Base-by-base conservation (phyloP, 2,329 filamentous ascomycete species). In the Pleoardoris graminearum region DNA sequence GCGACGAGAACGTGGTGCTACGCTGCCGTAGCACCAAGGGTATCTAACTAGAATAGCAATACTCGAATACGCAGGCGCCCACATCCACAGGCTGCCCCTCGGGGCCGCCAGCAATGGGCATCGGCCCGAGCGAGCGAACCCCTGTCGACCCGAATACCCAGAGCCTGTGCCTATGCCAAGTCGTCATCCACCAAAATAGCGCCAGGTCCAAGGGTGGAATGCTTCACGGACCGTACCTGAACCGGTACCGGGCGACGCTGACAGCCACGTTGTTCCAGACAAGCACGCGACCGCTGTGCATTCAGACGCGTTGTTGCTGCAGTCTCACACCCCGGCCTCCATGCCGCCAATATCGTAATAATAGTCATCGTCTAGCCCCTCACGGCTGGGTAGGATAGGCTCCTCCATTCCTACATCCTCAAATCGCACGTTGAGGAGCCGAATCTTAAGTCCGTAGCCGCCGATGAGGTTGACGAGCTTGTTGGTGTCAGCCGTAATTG, bases 401-500 rank as follows among this genome's bases (percentile, higher is more conserved):
- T 85, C 85, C 35, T 88, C 89, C n/a, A 70, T 61, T 14, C 66
- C 84, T 39, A 87, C 83, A 69, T 95, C 89, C 70, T 97, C 91
- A 76, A 92, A 89, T 50, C 91, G 81, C 36, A 99, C 89, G 73
- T 97, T 99, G 63, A 99, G 79, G 68, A 99, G 76, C 35, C 94
- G 81, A 57, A 99, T 95, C 78, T 96, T 96, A 58, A 97, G 78
- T 4, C 94, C 92, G 70, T 96, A 97, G 62, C 95, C 89, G 67
- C 86, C 86, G 54, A 97, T 89, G 64, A 97, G 78, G 50, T 87
- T 85, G 48, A 97, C 87, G 56, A 97, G 78, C 73, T 94, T 95
- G 70, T 88, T 93, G 30, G 94, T 97, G 76, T 97, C 93, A 2
- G 91, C 85, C n/a, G 94, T 99, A 69, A 99, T 97, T 17, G 94